phyloP scores from a whole-genome alignment of 805 yeast species.

The Millerozyma miso region DNA sequence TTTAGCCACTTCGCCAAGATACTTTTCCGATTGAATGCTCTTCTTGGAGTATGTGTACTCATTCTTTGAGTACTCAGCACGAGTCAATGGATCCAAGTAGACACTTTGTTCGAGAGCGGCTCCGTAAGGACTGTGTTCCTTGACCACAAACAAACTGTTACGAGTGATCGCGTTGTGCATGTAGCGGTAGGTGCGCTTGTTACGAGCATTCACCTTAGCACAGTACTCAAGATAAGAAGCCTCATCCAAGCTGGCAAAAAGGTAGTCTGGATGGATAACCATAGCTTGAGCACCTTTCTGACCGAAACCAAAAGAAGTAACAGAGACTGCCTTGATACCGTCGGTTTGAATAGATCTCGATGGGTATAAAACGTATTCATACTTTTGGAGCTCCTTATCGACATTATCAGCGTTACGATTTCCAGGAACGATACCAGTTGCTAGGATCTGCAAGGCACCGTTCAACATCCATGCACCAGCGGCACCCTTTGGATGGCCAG shows the following conservation, averaged over 20 bases:
- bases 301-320: slow-evolving; percentile 98
- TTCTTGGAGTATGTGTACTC: slow-evolving; percentile 47
- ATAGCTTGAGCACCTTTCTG: slow-evolving; percentile 98
- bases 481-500: slow-evolving; percentile 99
- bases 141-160: slow-evolving; percentile 88
- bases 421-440: slow-evolving; percentile 95
- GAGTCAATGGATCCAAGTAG: slow-evolving; percentile 93
- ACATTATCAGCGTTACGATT: slow-evolving; percentile 98
- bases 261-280: slow-evolving; percentile 88
- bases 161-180: slow-evolving; percentile 91
- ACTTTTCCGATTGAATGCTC: slow-evolving; percentile 46
- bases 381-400: slow-evolving; percentile 77
- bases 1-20: slow-evolving; percentile 44
- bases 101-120: slow-evolving; percentile 86
- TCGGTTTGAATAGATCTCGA: slow-evolving; percentile 90
- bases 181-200: slow-evolving; percentile 88
- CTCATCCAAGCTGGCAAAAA: slow-evolving; percentile 77
- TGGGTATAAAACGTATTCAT: slow-evolving; percentile 88
- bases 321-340: slow-evolving; percentile 95
- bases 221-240: slow-evolving; percentile 68
- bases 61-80: slow-evolving; percentile 48
- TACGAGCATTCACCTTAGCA: slow-evolving; percentile 69
- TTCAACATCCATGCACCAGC: slow-evolving; percentile 99
- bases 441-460: slow-evolving; percentile 92
- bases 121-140: slow-evolving; percentile 88